Conservation (phyloP, 257 asterid species). For the Lavandula angustifolia region DNA sequence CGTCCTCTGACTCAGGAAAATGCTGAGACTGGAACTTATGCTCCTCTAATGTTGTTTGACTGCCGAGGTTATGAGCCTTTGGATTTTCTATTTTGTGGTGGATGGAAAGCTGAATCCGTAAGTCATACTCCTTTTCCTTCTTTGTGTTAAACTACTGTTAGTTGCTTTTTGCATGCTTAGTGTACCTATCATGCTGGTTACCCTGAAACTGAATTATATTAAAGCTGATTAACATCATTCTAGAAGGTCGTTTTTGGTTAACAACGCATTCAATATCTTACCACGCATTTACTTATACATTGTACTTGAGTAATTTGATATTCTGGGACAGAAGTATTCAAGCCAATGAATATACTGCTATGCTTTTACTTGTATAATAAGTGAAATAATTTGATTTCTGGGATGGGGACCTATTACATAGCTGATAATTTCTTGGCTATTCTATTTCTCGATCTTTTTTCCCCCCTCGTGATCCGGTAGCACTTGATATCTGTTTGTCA, state of each 20-base stretch:
- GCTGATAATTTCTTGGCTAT: neutral
- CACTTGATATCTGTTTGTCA: neutral
- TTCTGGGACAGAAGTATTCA: neutral
- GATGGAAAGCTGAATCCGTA: constrained; percentile 92
- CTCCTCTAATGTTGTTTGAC: constrained; percentile 67
- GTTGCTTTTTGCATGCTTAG: constrained; percentile 13
- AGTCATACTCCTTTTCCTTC: constrained; percentile 31
- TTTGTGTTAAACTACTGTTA: neutral
- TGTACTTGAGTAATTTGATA: neutral
- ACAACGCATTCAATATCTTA: neutral
- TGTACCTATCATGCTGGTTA: neutral
- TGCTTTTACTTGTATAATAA: neutral
- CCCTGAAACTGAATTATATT: neutral
- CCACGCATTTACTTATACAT: neutral
- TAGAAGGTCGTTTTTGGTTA: constrained; percentile 6
- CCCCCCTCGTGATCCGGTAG: neutral
- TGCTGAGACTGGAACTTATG: constrained; percentile 55
- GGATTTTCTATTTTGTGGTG: constrained; percentile 67
- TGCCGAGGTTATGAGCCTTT: constrained; percentile 80
- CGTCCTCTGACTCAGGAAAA: constrained; percentile 61
- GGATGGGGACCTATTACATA: neutral
- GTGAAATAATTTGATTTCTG: neutral
- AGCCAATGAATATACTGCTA: constrained; percentile 10
- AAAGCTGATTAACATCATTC: constrained; percentile 1
- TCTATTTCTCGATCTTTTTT: neutral